Conservation (phyloP, 768 basidiomycete genomes). For the Suillus alpinus region DNA sequence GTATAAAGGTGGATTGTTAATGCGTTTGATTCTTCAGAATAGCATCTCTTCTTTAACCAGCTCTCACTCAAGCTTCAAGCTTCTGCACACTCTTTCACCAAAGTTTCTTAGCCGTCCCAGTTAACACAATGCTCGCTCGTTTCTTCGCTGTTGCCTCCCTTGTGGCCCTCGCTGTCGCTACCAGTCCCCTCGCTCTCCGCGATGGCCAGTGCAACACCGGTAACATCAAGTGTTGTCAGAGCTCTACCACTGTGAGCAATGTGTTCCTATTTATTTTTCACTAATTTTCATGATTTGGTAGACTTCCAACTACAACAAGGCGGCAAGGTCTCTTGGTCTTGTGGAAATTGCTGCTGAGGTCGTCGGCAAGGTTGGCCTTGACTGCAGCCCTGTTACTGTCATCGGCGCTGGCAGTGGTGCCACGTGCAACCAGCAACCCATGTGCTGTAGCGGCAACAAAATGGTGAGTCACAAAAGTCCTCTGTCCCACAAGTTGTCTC, state of each 20-base stretch:
- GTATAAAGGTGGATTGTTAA: too few species aligned
- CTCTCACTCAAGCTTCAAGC: background rate
- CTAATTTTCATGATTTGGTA: too few species aligned
- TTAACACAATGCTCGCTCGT: background rate
- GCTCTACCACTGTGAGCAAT: background rate
- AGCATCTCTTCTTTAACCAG: too few species aligned
- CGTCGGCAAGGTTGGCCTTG: constrained; percentile 15
- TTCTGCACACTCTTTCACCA: background rate
- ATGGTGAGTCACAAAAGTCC: background rate
- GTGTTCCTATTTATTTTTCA: too few species aligned
- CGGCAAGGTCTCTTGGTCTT: background rate
- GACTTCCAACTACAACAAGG: constrained; percentile 1
- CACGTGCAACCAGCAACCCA: constrained; percentile 16
- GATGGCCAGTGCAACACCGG: constrained; percentile 24
- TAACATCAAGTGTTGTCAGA: constrained; percentile 18
- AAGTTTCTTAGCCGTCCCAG: background rate
- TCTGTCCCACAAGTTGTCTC: background rate
- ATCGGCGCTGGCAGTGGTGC: constrained; percentile 23
- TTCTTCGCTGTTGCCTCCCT: constrained; percentile 17
- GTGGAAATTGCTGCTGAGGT: constrained; percentile 4
- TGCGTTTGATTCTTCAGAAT: too few species aligned
- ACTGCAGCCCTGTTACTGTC: constrained; percentile 12
- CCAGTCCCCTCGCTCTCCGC: constrained; percentile 18
- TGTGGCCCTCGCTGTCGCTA: constrained; percentile 14
- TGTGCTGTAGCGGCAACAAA: constrained; percentile 18